phyloP scores from a whole-genome alignment of 148 eudicot species.

The Amaranthus hypochondriacus region DNA sequence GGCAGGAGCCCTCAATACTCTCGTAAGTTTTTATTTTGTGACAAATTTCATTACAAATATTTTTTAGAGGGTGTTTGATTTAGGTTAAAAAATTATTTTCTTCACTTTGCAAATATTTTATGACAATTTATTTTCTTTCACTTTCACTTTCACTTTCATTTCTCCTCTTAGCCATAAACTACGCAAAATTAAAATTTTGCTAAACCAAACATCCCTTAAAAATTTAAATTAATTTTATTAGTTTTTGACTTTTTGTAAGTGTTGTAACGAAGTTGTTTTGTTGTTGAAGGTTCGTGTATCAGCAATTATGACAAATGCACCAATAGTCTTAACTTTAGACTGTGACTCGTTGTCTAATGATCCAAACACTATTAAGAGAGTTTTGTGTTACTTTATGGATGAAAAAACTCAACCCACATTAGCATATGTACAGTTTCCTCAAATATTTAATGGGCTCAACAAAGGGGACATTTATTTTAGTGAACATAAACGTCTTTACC shows the following conservation, averaged over 20 bases:
- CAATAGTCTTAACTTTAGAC: constrained; percentile 60
- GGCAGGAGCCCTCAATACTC: constrained; percentile 80
- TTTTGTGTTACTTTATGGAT: constrained; percentile 54
- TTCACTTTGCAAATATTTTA: no score
- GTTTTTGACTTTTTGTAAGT: no score
- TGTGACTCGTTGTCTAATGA: constrained; percentile 85
- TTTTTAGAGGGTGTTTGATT: no score
- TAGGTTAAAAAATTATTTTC: no score
- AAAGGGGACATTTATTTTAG: constrained; percentile 47
- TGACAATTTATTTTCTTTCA: no score
- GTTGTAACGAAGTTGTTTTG: neutral
- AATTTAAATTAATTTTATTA: no score
- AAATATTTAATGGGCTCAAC: constrained; percentile 53
- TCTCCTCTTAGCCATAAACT: no score
- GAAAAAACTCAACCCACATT: constrained; percentile 27
- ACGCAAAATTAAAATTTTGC: no score
- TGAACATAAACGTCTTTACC: constrained; percentile 48
- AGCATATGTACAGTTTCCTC: constrained; percentile 72
- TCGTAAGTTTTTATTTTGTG: constrained; percentile 30
- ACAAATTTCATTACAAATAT: no score
- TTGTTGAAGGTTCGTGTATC: constrained; percentile 68
- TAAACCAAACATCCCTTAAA: no score
- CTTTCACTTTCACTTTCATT: no score
- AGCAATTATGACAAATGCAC: constrained; percentile 69
- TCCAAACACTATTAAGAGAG: constrained; percentile 51